Evolutionary conservation across 2,329 filamentous ascomycete genomes (phyloP).

Genomic region (Leptosphaerulina australis): DNA sequence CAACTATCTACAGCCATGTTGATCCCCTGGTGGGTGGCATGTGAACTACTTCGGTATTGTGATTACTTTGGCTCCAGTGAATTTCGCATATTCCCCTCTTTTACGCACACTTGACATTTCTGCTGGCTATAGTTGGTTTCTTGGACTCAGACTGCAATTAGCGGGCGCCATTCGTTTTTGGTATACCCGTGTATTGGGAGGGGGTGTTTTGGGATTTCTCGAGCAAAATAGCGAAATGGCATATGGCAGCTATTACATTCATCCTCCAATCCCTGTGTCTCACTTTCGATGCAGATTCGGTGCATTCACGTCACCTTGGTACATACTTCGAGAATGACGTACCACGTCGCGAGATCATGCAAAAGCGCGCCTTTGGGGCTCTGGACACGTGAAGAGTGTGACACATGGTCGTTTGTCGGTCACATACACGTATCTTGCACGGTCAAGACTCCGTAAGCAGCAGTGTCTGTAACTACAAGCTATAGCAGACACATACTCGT

Average conservation of each 20-base stretch:
- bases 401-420: background rate
- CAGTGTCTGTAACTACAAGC: background rate
- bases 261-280: background rate
- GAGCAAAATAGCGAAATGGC: background rate
- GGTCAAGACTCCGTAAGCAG: background rate
- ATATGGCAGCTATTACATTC: background rate
- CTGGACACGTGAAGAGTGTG: background rate
- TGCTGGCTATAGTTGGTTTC: background rate
- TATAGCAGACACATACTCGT: background rate
- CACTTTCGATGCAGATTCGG: no score
- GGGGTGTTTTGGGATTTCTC: background rate
- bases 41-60: background rate
- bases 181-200: conserved; percentile 9
- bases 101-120: conserved; percentile 5
- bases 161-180: conserved; percentile 21
- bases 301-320: background rate
- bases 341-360: background rate
- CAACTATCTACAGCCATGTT: conserved; percentile 69
- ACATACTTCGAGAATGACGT: background rate
- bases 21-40: conserved; percentile 8
- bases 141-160: conserved; percentile 5
- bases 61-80: background rate
- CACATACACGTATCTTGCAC: background rate
- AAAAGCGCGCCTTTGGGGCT: background rate
- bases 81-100: conserved; percentile 1